Percentiles rank a stretch among this genome's conserved stretches.
phyloP scores from a whole-genome alignment of 2,329 filamentous ascomycete genomes.

The Neocucurbitaria cava region DNA sequence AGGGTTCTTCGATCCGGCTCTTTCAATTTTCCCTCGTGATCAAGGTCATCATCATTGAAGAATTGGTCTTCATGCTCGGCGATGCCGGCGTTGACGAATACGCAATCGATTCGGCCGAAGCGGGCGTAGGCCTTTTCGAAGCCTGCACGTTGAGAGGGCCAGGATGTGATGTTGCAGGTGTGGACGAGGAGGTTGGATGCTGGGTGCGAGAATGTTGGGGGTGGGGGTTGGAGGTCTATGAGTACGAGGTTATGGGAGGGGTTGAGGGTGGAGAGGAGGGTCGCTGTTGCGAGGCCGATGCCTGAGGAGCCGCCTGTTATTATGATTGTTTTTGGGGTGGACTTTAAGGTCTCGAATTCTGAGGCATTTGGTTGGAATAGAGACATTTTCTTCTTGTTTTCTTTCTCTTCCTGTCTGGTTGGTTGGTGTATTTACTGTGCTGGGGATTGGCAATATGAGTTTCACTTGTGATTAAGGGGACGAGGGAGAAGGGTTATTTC shows the following conservation, averaged over 20 bases:
- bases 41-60: conserved; percentile 55
- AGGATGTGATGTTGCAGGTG: conserved; percentile 55
- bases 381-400: conserved; percentile 30
- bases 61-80: conserved; percentile 58
- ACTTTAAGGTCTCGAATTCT: conserved; percentile 27
- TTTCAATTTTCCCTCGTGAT: conserved; percentile 50
- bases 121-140: conserved; percentile 52
- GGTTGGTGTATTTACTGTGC: no score
- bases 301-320: conserved; percentile 52
- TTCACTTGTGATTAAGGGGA: no score
- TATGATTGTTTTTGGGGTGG: conserved; percentile 41
- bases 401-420: no score
- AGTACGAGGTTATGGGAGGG: conserved; percentile 51
- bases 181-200: conserved; percentile 42
- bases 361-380: conserved; percentile 32
- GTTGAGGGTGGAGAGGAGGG: conserved; percentile 48
- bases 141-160: conserved; percentile 53
- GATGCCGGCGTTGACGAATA: conserved; percentile 60
- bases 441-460: no score
- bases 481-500: background rate
- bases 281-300: conserved; percentile 52
- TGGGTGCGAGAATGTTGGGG: conserved; percentile 39
- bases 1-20: conserved; percentile 56
- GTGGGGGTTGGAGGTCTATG: conserved; percentile 49
- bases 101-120: conserved; percentile 55